Evolutionary conservation across 179 eudicot genomes (phyloP).

Genomic region (Silene vulgaris): DNA sequence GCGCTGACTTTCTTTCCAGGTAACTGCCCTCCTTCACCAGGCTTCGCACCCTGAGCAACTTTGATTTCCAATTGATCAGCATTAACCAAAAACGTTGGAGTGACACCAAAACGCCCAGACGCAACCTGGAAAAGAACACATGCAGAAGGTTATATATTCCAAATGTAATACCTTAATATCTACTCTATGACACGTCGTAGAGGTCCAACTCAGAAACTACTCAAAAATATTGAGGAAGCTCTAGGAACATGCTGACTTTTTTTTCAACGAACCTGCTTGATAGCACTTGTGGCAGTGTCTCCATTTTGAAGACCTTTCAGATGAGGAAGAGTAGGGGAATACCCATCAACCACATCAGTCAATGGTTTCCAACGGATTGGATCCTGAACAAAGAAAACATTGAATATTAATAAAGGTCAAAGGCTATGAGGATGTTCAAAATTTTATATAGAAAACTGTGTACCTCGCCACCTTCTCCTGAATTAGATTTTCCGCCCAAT

Average conservation of each 20-base stretch:
- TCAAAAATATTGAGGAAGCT: background rate
- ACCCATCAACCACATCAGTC: conserved; percentile 95
- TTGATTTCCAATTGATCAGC: conserved; percentile 97
- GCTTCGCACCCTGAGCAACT: conserved; percentile 99
- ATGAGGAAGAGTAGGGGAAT: conserved; percentile 95
- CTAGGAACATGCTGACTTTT: conserved; percentile 10
- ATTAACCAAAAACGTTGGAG: conserved; percentile 95
- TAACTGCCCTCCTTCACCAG: conserved; percentile 99
- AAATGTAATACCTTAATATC: background rate
- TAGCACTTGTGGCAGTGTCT: conserved; percentile 98
- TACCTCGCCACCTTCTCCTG: conserved; percentile 99
- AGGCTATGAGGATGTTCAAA: conserved; percentile 1
- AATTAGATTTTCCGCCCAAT: conserved; percentile 94
- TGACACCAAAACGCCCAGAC: conserved; percentile 99
- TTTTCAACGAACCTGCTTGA: conserved; percentile 68
- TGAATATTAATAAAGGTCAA: background rate
- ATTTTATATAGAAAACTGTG: background rate
- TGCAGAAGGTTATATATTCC: conserved; percentile 5
- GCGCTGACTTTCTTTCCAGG: conserved; percentile 99
- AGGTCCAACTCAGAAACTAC: background rate
- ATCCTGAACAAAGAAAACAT: conserved; percentile 45
- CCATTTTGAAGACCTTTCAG: conserved; percentile 99
- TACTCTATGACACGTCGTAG: background rate
- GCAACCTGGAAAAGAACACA: conserved; percentile 65
- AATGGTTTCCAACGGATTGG: conserved; percentile 98